phyloP scores from a whole-genome alignment of 1,284 basidiomycete species.

The Ustilago cynodontis region DNA sequence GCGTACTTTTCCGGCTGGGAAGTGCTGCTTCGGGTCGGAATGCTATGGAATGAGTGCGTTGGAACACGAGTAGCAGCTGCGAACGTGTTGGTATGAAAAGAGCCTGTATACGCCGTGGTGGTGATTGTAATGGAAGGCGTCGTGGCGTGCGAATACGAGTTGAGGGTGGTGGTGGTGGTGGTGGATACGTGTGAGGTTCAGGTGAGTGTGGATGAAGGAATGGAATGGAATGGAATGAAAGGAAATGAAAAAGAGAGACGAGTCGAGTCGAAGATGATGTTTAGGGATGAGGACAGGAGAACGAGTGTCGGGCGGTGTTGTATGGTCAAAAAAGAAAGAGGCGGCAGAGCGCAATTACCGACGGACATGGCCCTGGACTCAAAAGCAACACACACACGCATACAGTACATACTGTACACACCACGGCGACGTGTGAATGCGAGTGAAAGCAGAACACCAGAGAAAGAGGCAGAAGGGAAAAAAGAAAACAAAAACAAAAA shows the following conservation, averaged over 20 bases:
- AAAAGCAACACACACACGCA: slow-evolving; percentile 1
- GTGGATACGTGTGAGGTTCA: background rate
- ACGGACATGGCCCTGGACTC: background rate
- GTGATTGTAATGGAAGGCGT: background rate
- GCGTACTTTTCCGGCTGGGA: background rate
- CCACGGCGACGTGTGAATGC: background rate
- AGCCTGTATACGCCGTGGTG: background rate
- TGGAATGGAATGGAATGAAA: background rate
- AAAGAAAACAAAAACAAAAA: background rate
- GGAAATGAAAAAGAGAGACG: background rate
- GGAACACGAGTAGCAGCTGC: background rate
- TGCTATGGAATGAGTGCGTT: background rate
- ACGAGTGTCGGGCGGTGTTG: background rate
- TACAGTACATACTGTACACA: too few relatives aligned
- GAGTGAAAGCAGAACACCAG: background rate
- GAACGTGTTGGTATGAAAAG: background rate
- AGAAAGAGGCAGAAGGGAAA: background rate
- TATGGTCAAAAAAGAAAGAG: background rate
- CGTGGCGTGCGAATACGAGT: background rate
- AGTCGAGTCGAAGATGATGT: background rate
- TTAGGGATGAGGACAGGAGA: background rate
- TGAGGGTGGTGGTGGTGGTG: background rate
- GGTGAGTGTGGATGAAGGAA: background rate
- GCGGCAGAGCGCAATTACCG: slow-evolving; percentile 2
- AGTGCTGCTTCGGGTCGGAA: background rate